Base-by-base conservation (phyloP, 2,329 filamentous ascomycete genomes). In the Fusarium pseudonygamai region DNA sequence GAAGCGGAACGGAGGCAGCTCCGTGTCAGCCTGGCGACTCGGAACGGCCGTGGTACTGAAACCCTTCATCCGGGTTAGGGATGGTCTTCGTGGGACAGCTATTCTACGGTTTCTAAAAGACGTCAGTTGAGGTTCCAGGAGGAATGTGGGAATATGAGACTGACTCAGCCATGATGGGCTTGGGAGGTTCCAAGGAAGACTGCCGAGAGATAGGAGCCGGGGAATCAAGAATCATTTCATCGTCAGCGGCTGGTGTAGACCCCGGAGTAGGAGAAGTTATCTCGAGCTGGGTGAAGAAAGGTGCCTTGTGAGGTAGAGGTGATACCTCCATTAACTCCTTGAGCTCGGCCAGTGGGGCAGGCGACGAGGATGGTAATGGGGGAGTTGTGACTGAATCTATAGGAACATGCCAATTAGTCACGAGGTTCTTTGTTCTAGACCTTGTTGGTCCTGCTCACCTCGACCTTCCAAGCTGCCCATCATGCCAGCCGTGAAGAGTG, bases 281-380 rank as follows among this genome's bases (percentile, higher is more conserved):
- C 73, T 92, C 91, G 71, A 93, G 86, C 75, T 92, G 87, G 36
- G 87, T 82, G 83, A 87, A 83, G 78, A 90, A 95, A 18, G 93
- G 88, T 36, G 88, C 86, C 85, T 97, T 98, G 85, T 97, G 94
- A 68, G 95, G 95, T 45, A 98, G 84, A 43, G 96, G 96, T 49
- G 96, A 98, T 82, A 98, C 91, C 79, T 98, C 95, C 94, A 98
- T 97, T 63, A 90, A 87, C 79, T 98, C 95, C 94, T 98, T 97
- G 59, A 90, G 87, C 81, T 97, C 95, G 69, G 89, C 88, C 61
- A 87, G 83, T 40, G 88, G 88, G 62, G 89, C 90, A 12, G 95
- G 95, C 49, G 96, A 97, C 12, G 95, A 98, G 4, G 94, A 93
- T 6, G 84, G 91, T 59, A 97, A 86, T 47, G 94, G 93, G 67